Base-by-base conservation (phyloP, 2,329 filamentous ascomycete genomes). In the Rasamsonia emersonii region DNA sequence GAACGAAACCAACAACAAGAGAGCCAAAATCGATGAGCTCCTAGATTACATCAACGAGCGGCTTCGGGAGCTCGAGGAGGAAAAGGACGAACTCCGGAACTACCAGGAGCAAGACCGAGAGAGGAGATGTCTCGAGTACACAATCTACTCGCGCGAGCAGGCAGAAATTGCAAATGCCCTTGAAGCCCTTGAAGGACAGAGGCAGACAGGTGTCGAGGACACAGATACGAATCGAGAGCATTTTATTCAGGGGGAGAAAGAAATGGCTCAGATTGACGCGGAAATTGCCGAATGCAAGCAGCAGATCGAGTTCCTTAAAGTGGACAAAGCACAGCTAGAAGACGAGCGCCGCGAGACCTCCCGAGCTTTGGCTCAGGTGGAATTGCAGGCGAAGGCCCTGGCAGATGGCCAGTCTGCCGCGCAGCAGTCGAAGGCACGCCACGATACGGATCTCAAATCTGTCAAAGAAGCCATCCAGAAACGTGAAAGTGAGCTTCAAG, bases 61-160 rank as follows among this genome's bases (percentile, higher is more conserved):
- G 32, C 68, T 98, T 33, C 71, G 68, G 23, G 91, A 98, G 58
- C 70, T 98, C 0, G 91, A 98, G 58, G 88, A 94, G 54, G 91
- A 98, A 59, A 96, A 96, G 58, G 86, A 95, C 51, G 93, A 98
- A 58, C 69, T 98, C 23, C 78, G 86, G 27, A 86, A 80, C 5
- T 98, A 88, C 54, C 91, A 96, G 58, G 86, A 94, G 39, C 94
- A 93, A 56, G 91, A 98, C 49, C 79, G 83, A 36, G 88, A 98
- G 58, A 77, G 86, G 37, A 73, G 88, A 43, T 95, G 88, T 54
- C 70, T 98, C 27, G 86, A 96, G 58, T 96, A 96, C 54, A 91
- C 88, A 1, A 88, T 94, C 49, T 86, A 94, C 59, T 80, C 91
- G 45, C 80, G 85, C 40, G 86, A 95, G 50, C 86, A 96, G 53